Evolutionary conservation across 495 filamentous ascomycete species (phyloP).

Genomic region (Umbilicaria muhlenbergii): DNA sequence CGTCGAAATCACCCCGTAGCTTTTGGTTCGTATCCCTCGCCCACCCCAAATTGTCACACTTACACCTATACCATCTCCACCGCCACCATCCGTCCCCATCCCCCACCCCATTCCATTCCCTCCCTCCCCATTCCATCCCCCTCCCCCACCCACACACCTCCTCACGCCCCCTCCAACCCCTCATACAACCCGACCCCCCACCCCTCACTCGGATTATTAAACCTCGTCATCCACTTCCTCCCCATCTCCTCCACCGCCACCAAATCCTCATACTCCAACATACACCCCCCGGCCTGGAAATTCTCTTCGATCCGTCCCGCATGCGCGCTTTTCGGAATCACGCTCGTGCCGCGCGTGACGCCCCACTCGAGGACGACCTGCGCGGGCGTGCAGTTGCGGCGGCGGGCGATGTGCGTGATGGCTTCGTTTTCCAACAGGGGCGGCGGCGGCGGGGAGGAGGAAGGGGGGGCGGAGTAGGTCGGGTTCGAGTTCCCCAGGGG

Average conservation of each 20-base stretch:
- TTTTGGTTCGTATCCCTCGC: too few relatives aligned
- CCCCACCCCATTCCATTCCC: too few relatives aligned
- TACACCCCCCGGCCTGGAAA: conserved; percentile 18
- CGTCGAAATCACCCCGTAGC: too few relatives aligned
- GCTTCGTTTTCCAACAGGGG: conserved; percentile 11
- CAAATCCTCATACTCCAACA: conserved; percentile 14
- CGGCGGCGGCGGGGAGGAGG: conserved; percentile 21
- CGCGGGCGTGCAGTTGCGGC: conserved; percentile 27
- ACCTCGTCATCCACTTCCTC: conserved; percentile 14
- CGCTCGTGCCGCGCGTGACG: conserved; percentile 30
- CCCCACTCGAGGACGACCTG: conserved; percentile 38
- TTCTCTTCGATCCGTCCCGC: conserved; percentile 32
- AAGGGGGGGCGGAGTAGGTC: conserved; percentile 18
- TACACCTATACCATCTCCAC: too few relatives aligned
- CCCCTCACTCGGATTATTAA: conserved; percentile 20
- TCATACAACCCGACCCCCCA: conserved; percentile 20
- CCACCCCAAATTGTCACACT: too few relatives aligned
- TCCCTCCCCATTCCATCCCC: too few relatives aligned
- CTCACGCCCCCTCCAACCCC: conserved; percentile 17
- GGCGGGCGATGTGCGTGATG: conserved; percentile 26
- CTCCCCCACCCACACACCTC: too few relatives aligned
- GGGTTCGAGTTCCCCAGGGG: conserved; percentile 37
- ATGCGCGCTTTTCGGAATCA: conserved; percentile 40
- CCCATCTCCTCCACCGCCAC: conserved; percentile 14
- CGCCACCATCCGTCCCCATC: too few relatives aligned